Percentiles rank a stretch among this genome's conserved stretches.
Conservation (phyloP, 192 early-diverging fungal species). For the Umbelopsis isabellina region DNA sequence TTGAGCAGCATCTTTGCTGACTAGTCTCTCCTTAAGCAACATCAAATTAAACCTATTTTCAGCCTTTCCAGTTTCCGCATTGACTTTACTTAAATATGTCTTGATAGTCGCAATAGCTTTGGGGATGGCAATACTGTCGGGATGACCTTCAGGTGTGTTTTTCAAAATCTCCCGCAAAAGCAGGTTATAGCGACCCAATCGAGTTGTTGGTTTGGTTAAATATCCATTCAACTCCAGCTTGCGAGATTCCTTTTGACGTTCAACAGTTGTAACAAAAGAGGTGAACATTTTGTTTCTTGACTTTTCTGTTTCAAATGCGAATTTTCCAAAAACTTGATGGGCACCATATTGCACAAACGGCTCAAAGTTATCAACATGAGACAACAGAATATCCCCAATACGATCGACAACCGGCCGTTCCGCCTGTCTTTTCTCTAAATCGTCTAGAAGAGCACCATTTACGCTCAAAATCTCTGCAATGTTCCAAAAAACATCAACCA, state of each 20-base stretch:
- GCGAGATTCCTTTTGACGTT: slow-evolving; percentile 78
- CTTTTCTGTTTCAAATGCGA: slow-evolving; percentile 82
- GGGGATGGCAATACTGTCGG: slow-evolving; percentile 72
- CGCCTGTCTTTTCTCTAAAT: slow-evolving; percentile 59
- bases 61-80: slow-evolving; percentile 84
- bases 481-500: slow-evolving; percentile 78
- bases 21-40: slow-evolving; percentile 70
- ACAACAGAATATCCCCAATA: slow-evolving; percentile 75
- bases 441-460: slow-evolving; percentile 55
- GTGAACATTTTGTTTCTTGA: slow-evolving; percentile 64
- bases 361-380: slow-evolving; percentile 62
- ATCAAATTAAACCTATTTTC: slow-evolving; percentile 85
- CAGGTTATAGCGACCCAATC: slow-evolving; percentile 84
- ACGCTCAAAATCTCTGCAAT: slow-evolving; percentile 64
- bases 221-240: slow-evolving; percentile 83
- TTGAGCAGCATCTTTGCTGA: slow-evolving; percentile 51
- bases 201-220: slow-evolving; percentile 86
- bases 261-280: slow-evolving; percentile 79
- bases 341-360: slow-evolving; percentile 87
- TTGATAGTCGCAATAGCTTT: slow-evolving; percentile 73
- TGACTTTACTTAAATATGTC: slow-evolving; percentile 80
- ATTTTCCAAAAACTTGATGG: slow-evolving; percentile 81
- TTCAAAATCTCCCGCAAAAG: slow-evolving; percentile 82
- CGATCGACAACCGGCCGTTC: slow-evolving; percentile 63
- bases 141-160: slow-evolving; percentile 73